Conservation (phyloP, 1,284 basidiomycete species). For the Ceratobasidium sp. region DNA sequence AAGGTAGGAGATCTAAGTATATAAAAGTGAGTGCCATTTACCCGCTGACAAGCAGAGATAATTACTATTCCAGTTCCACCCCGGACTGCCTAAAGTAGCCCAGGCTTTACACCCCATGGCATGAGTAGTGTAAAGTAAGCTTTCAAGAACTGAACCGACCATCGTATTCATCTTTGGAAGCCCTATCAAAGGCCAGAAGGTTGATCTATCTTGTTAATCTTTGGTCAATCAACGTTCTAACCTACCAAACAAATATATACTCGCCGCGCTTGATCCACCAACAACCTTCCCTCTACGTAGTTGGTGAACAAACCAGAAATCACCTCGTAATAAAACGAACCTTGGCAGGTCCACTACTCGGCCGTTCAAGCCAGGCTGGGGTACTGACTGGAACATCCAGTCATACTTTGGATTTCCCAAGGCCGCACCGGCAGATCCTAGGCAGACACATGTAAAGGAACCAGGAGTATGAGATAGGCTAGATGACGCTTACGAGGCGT, state of each 20-base stretch:
- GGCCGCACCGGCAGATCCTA: constrained; percentile 16
- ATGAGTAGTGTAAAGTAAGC: constrained; percentile 46
- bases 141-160: constrained; percentile 19
- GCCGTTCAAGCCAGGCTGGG: constrained; percentile 39
- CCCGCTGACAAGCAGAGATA: background rate
- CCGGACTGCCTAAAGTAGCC: constrained; percentile 35
- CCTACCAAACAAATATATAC: background rate
- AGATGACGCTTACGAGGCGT: constrained; percentile 14
- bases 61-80: constrained; percentile 53
- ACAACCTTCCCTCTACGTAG: constrained; percentile 26
- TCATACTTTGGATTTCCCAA: constrained; percentile 47
- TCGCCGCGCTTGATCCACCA: constrained; percentile 29
- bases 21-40: background rate
- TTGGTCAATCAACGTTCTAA: background rate
- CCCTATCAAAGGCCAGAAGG: constrained; percentile 24
- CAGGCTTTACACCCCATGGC: constrained; percentile 44
- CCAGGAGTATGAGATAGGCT: background rate
- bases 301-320: background rate
- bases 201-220: constrained; percentile 13
- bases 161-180: constrained; percentile 35
- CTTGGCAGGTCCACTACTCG: constrained; percentile 19
- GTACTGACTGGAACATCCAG: constrained; percentile 45
- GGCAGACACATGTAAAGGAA: background rate
- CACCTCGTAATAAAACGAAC: background rate
- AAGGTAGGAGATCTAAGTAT: constrained; percentile 49